Conservation (phyloP, 139 green algal genomes). For the Dunaliella primolecta region DNA sequence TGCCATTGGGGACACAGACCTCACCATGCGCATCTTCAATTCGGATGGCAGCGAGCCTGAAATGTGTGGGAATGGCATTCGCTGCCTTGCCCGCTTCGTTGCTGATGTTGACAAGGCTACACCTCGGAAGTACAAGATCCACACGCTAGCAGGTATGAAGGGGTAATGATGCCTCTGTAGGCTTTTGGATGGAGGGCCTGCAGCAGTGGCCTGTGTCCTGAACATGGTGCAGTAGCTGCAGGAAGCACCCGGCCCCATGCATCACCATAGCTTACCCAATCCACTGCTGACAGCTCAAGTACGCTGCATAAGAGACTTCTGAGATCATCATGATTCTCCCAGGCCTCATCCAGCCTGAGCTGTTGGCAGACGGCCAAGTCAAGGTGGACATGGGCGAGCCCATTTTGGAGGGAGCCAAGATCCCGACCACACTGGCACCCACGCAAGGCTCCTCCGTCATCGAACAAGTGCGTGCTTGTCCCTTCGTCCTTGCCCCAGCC, state of each 20-base stretch:
- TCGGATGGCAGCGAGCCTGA: slow-evolving; percentile 94
- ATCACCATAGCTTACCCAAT: too few species aligned
- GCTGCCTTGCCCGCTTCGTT: slow-evolving; percentile 92
- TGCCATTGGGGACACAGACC: slow-evolving; percentile 65
- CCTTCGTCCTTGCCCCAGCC: too few species aligned
- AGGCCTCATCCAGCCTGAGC: slow-evolving; percentile 88
- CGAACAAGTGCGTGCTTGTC: slow-evolving; percentile 26
- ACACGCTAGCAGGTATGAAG: slow-evolving; percentile 81
- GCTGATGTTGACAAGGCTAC: slow-evolving; percentile 66
- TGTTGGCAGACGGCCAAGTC: slow-evolving; percentile 88
- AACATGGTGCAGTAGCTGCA: too few species aligned
- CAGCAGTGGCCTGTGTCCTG: too few species aligned
- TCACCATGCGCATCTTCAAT: slow-evolving; percentile 98
- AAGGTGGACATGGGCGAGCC: slow-evolving; percentile 96
- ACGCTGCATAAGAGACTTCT: too few species aligned
- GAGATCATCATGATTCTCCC: too few species aligned
- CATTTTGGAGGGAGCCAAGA: slow-evolving; percentile 65
- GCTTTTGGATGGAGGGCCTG: too few species aligned
- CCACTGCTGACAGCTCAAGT: too few species aligned
- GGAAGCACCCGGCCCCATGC: too few species aligned
- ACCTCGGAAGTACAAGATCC: slow-evolving; percentile 72
- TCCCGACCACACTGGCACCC: slow-evolving; percentile 82
- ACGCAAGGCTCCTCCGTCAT: slow-evolving; percentile 74
- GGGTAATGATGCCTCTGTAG: not conserved
- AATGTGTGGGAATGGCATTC: slow-evolving; percentile 99